phyloP scores from a whole-genome alignment of 108 stramenopile genomes.

The Asterionellopsis glacialis region DNA sequence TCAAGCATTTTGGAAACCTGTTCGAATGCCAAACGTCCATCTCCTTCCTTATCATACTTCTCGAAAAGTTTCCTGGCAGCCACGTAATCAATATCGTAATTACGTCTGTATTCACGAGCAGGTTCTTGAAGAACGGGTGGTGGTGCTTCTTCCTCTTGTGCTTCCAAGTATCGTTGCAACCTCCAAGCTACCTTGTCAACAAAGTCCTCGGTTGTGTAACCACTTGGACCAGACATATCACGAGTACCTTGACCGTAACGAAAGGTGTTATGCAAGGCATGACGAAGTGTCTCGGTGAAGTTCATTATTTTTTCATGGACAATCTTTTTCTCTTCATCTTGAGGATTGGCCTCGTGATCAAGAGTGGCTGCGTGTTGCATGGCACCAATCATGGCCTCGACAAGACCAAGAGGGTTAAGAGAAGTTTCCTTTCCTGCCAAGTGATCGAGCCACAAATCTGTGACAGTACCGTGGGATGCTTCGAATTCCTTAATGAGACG shows the following conservation, averaged over 20 bases:
- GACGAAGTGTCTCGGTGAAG: conserved; percentile 74
- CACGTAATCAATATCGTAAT: conserved; percentile 78
- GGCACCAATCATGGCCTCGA: conserved; percentile 95
- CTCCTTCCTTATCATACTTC: conserved; percentile 86
- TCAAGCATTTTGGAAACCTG: conserved; percentile 90
- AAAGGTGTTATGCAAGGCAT: conserved; percentile 94
- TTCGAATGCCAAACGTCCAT: conserved; percentile 84
- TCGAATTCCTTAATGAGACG: conserved; percentile 91
- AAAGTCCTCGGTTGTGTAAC: conserved; percentile 94
- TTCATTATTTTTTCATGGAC: conserved; percentile 59
- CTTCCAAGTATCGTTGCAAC: conserved; percentile 75
- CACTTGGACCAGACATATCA: conserved; percentile 92
- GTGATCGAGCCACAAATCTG: conserved; percentile 93
- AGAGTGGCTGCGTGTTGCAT: conserved; percentile 90
- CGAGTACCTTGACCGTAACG: conserved; percentile 94
- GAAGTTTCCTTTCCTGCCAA: conserved; percentile 95
- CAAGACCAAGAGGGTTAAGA: conserved; percentile 93
- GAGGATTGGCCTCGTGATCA: conserved; percentile 58
- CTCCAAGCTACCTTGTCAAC: conserved; percentile 92
- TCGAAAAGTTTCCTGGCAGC: conserved; percentile 80
- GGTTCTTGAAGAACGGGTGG: conserved; percentile 76
- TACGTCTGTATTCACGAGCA: conserved; percentile 60
- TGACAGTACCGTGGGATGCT: conserved; percentile 96
- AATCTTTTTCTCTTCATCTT: conserved; percentile 35
- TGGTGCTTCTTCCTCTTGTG: conserved; percentile 66